Base-by-base conservation (phyloP, 176 grass and related monocot species). In the Oryza punctata region DNA sequence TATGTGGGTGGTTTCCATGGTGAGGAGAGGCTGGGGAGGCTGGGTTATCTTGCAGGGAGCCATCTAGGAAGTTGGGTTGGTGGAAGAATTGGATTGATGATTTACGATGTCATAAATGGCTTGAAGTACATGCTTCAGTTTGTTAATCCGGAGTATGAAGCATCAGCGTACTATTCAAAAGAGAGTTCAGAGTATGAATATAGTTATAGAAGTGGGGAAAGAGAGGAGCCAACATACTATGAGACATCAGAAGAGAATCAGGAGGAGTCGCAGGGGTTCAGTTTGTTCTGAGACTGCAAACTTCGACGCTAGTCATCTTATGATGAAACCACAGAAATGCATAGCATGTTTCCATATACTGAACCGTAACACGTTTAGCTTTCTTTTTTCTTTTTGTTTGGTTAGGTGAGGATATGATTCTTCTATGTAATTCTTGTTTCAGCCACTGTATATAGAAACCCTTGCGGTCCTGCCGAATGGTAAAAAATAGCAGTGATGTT, bases 51-150 rank as follows among this genome's bases (percentile, higher is more conserved):
- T 63, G 64, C 86, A 14, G 97, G 97, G 67, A 99, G 97, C 67
- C 97, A 99, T 72, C 59, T 99, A 10, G 97, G 97, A 13, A 99
- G 97, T 67, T 99, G 97, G 97, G 85, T 90, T 57, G 97, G 97
- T 12, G 97, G 89, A 87, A 89, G 97, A 81, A 89, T 99, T 63
- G 97, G 97, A 75, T 63, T 99, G 83, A 99, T 99, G 97, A 87
- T 99, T 9, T 99, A 99, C 65, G 97, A 99, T 79, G 70, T 99
- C 29, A 72, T 94, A 50, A 94, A 86, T 25, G 97, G 97, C 28
- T n/a, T 99, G 80, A 88, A 88, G 44, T 89, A 87, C 75, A 85
- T 96, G 67, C 38, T 96, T 77, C 86, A 78, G 14, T 94, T 87
- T 76, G 79, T 91, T 38, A 74, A 82, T 30, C 78, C 87, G 54